Base-by-base conservation (phyloP, 495 filamentous ascomycete species). In the Penicillium coffeae region DNA sequence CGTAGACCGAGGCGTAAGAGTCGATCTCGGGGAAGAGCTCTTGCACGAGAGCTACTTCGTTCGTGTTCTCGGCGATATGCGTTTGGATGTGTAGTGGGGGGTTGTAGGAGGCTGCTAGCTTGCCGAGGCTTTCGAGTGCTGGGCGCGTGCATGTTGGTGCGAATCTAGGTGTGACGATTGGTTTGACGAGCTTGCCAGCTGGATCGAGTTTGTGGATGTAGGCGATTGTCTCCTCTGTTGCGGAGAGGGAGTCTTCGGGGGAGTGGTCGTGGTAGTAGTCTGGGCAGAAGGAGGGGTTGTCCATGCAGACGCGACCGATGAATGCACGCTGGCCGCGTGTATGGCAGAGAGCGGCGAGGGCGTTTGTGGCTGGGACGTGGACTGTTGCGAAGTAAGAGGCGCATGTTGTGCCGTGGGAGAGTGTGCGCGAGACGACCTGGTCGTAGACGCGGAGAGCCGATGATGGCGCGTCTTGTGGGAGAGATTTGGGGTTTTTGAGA, bases 321-420 rank as follows among this genome's bases (percentile, higher is more conserved):
- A 96, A 87, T 21, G 92, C 93, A 45, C 93, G 79, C 65, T 96
- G 93, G 40, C 93, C 93, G 15, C 73, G 72, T 0, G 65, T 58
- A 20, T 86, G 76, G 59, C 88, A 93, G 38, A 95, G 79, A 32
- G 85, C 79, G 0, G 92, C 88, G 14, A 98, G 85, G 4, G 94
- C 79, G 68, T 95, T 96, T 1, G 93, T 98, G 3, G 88, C 77
- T 1, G 79, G 66, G 15, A 89, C 83, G 70, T 90, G 81, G 50
- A 86, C 81, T 35, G 93, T 96, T 34, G 91, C 91, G 72, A 89
- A 96, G 75, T 96, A 98, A 19, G 88, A 81, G 2, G 90, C 90
- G n/a, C 83, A 89, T 0, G 93, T 98, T 19, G 93, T 98, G 50
- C 93, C 93, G 69, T 95, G 79, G 37, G 88, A 77, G 21, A 98